Conservation (phyloP, 192 early-diverging fungal species). For the Coemansia sp. region DNA sequence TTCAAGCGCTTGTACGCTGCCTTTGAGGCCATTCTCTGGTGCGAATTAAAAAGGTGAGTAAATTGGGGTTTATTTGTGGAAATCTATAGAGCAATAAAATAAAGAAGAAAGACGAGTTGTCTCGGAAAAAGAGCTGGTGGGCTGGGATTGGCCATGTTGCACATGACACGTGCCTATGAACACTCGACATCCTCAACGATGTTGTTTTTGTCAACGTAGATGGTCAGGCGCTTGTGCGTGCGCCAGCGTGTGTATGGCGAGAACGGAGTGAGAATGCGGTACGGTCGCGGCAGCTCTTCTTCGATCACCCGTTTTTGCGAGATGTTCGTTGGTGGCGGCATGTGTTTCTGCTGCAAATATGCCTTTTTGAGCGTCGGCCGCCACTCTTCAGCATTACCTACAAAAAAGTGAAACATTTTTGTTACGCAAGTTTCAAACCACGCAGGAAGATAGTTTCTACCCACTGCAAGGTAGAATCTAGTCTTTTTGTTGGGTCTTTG, state of each 20-base stretch:
- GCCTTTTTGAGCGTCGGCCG: conserved; percentile 46
- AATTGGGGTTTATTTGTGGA: not conserved
- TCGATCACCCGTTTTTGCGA: conserved; percentile 42
- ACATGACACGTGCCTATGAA: conserved; percentile 2
- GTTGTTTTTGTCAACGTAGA: conserved; percentile 38
- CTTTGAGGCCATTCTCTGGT: conserved; percentile 71
- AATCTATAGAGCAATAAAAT: conserved; percentile 12
- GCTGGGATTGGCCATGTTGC: conserved; percentile 2
- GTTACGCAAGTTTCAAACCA: too few species aligned
- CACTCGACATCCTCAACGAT: conserved; percentile 46
- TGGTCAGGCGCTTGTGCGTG: conserved; percentile 31
- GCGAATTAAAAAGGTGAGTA: not conserved
- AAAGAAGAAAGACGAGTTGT: conserved; percentile 6
- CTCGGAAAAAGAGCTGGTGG: not conserved
- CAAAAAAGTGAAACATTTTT: not conserved
- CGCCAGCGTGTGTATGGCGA: conserved; percentile 36
- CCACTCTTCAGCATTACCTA: conserved; percentile 46
- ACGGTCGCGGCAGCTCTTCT: conserved; percentile 50
- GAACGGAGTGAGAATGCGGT: conserved; percentile 39
- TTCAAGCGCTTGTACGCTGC: conserved; percentile 73
- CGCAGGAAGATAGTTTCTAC: too few species aligned
- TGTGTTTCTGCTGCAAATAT: conserved; percentile 38
- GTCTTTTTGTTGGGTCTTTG: too few species aligned
- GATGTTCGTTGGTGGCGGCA: conserved; percentile 33
- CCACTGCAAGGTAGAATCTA: too few species aligned